Evolutionary conservation across 495 filamentous ascomycete species (phyloP).

Genomic region (Xylaria cubensis): DNA sequence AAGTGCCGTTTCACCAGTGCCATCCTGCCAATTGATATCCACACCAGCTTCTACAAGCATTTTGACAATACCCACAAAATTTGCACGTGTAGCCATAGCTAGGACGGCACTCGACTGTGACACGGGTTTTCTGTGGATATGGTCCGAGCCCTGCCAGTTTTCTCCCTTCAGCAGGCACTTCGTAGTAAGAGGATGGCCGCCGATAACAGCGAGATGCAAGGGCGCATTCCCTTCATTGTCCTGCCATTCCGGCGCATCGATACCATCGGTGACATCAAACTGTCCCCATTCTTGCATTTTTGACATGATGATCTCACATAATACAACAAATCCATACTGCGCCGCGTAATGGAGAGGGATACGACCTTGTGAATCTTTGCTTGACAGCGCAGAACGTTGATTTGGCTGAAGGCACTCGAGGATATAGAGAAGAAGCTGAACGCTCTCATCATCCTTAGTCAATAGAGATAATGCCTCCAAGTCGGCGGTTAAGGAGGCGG

Average conservation of each 20-base stretch:
- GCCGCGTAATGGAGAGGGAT: slow-evolving; percentile 94
- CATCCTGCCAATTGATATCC: slow-evolving; percentile 92
- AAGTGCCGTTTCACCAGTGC: slow-evolving; percentile 89
- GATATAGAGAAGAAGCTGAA: slow-evolving; percentile 75
- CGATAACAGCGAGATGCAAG: slow-evolving; percentile 89
- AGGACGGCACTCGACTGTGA: slow-evolving; percentile 90
- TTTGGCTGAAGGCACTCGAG: slow-evolving; percentile 70
- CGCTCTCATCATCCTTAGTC: slow-evolving; percentile 72
- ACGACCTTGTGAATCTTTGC: slow-evolving; percentile 79
- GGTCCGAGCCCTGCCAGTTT: slow-evolving; percentile 67
- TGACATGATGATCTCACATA: slow-evolving; percentile 86
- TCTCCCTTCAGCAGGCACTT: slow-evolving; percentile 79
- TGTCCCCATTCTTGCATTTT: slow-evolving; percentile 88
- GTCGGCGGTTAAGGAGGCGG: slow-evolving; percentile 41
- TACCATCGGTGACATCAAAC: slow-evolving; percentile 82
- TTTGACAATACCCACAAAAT: slow-evolving; percentile 81
- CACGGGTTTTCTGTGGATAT: slow-evolving; percentile 68
- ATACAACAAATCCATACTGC: slow-evolving; percentile 87
- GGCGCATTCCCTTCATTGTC: slow-evolving; percentile 92
- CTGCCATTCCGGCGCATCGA: slow-evolving; percentile 86
- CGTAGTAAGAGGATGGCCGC: slow-evolving; percentile 87
- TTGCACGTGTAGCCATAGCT: slow-evolving; percentile 82
- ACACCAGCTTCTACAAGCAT: slow-evolving; percentile 89
- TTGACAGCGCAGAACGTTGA: slow-evolving; percentile 72
- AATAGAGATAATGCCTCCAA: slow-evolving; percentile 64